phyloP scores from a whole-genome alignment of 495 filamentous ascomycete species.

The Entonaema liquescens region DNA sequence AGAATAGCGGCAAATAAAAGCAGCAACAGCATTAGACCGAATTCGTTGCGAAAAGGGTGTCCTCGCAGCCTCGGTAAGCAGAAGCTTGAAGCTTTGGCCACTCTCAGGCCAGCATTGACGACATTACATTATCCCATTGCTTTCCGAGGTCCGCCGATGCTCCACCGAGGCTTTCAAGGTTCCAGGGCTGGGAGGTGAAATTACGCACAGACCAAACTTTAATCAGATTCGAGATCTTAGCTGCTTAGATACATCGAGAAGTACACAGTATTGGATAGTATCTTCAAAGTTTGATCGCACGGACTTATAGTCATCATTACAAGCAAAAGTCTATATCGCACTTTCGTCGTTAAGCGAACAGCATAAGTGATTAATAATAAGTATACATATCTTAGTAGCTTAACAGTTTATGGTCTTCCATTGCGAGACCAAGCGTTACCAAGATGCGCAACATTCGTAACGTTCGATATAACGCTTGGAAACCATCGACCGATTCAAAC shows the following conservation, averaged over 20 bases:
- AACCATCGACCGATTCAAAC: slow-evolving; percentile 52
- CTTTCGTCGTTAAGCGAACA: neutral
- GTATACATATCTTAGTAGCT: neutral
- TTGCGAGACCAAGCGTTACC: slow-evolving; percentile 7
- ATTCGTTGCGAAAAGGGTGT: neutral
- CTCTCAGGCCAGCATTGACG: slow-evolving; percentile 6
- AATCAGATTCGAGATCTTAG: slow-evolving; percentile 2
- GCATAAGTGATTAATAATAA: neutral
- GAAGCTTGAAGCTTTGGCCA: slow-evolving; percentile 36
- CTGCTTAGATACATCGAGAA: neutral
- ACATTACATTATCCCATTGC: neutral
- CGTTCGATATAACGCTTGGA: slow-evolving; percentile 69
- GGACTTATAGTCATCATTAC: slow-evolving; percentile 26
- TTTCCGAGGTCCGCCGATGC: slow-evolving; percentile 29
- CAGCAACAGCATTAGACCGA: neutral
- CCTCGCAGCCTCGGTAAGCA: slow-evolving; percentile 10
- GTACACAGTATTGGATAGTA: slow-evolving; percentile 22
- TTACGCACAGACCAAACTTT: slow-evolving; percentile 22
- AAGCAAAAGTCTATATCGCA: slow-evolving; percentile 26
- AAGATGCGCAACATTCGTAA: slow-evolving; percentile 84
- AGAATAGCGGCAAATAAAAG: neutral
- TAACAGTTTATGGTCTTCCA: slow-evolving; percentile 6
- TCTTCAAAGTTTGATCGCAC: slow-evolving; percentile 30
- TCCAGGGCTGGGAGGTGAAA: neutral
- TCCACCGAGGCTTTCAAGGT: slow-evolving; percentile 21